Conservation (phyloP, 768 basidiomycete genomes). For the Lanmaoa pseudosensibilis region DNA sequence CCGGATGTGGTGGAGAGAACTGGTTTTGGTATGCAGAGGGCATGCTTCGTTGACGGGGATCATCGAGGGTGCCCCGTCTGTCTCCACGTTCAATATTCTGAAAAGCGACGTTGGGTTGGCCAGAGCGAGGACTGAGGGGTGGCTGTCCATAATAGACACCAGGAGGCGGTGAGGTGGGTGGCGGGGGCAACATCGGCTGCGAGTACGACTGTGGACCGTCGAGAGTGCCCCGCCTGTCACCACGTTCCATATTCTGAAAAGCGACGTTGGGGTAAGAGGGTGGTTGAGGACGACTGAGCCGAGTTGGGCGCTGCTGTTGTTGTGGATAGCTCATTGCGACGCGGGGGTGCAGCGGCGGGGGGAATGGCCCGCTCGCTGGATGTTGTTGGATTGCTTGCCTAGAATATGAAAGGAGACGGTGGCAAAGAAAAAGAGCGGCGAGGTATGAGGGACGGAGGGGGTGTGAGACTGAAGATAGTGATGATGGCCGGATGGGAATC, state of each 20-base stretch:
- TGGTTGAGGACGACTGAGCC: constrained; percentile 33
- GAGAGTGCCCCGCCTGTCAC: constrained; percentile 60
- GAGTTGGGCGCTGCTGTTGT: constrained; percentile 37
- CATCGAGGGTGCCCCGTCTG: constrained; percentile 56
- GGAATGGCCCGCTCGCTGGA: constrained; percentile 3
- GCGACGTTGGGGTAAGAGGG: constrained; percentile 55
- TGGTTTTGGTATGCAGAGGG: constrained; percentile 46
- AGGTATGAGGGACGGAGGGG: constrained; percentile 3
- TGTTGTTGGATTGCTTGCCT: neutral
- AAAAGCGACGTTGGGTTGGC: constrained; percentile 60
- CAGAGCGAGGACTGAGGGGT: constrained; percentile 18
- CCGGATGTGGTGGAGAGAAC: constrained; percentile 41
- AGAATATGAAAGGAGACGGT: neutral
- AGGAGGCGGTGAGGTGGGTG: constrained; percentile 16
- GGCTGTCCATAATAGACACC: constrained; percentile 20
- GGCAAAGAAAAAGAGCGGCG: constrained; percentile 20
- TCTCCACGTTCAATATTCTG: constrained; percentile 70
- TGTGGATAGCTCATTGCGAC: constrained; percentile 41
- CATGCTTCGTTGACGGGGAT: constrained; percentile 48
- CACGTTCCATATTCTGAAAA: constrained; percentile 68
- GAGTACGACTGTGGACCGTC: constrained; percentile 42
- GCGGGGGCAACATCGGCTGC: constrained; percentile 22
- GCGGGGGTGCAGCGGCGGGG: neutral
- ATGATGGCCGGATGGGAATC: too few relatives aligned
- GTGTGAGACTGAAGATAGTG: constrained; percentile 11